Percentiles rank a stretch among this genome's conserved stretches.
Conservation (phyloP, 345 rosid species). For the Durio zibethinus region DNA sequence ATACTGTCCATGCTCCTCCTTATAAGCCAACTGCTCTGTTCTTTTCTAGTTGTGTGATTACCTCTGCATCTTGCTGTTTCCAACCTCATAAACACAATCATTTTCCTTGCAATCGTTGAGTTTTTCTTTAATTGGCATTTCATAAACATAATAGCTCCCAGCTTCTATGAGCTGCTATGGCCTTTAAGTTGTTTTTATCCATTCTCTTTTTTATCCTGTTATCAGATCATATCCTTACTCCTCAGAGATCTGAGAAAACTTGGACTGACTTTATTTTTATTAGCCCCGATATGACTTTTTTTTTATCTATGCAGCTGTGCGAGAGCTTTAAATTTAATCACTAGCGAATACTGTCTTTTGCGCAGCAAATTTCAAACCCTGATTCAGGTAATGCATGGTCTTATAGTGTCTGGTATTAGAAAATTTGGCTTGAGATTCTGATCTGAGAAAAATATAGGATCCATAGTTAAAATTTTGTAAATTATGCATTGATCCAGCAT, state of each 20-base stretch:
- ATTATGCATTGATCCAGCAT: neutral
- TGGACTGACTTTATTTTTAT: neutral
- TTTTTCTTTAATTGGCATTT: neutral
- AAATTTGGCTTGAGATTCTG: neutral
- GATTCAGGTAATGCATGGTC: neutral
- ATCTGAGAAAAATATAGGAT: neutral
- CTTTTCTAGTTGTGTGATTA: neutral
- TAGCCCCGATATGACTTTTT: too few relatives aligned
- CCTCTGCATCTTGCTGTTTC: neutral
- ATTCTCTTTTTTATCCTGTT: neutral
- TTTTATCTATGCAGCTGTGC: neutral
- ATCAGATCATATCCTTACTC: neutral
- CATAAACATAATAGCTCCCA: neutral
- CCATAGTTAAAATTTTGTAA: neutral
- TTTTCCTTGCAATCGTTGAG: neutral
- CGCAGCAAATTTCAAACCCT: neutral
- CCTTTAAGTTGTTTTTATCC: neutral
- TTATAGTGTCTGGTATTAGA: neutral
- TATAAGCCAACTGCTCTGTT: neutral
- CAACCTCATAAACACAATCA: neutral
- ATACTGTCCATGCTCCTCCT: neutral
- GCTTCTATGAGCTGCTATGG: neutral
- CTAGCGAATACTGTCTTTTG: neutral
- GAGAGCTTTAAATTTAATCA: constrained; percentile 1
- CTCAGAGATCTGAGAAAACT: neutral